These are phyloP conservation scores for Ganoderma sp. DNA, from an alignment of 1,284 basidiomycete species.

Conservation along the genomic window DNA sequence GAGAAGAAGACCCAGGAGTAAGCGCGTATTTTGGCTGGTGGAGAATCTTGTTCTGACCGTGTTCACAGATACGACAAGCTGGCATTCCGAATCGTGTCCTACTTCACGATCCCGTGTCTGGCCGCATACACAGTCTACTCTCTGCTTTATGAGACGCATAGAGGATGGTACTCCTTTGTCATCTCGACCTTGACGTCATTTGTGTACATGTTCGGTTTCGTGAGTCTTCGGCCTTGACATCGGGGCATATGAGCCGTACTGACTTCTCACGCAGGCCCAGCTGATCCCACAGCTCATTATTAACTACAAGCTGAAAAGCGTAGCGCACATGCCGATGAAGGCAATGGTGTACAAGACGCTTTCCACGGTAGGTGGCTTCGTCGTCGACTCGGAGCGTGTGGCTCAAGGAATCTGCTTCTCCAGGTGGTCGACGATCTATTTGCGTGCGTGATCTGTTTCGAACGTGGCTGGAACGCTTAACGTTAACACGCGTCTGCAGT, in stretches of 20 bases:
- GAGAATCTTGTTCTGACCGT: constrained; percentile 25
- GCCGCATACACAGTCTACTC: constrained; percentile 91
- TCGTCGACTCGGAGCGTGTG: neutral
- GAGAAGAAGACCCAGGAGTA: constrained; percentile 98
- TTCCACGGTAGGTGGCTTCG: constrained; percentile 57
- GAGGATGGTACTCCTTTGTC: constrained; percentile 94
- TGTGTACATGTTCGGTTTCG: constrained; percentile 97
- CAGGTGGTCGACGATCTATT: constrained; percentile 89
- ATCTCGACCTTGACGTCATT: constrained; percentile 89
- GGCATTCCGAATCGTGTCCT: constrained; percentile 91
- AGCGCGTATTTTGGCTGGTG: constrained; percentile 37
- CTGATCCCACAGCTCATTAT: constrained; percentile 92
- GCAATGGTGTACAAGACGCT: constrained; percentile 96
- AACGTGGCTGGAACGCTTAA: neutral
- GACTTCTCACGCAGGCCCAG: constrained; percentile 65
- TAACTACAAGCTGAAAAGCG: constrained; percentile 96
- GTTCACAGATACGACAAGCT: constrained; percentile 75
- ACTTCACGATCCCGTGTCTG: constrained; percentile 84
- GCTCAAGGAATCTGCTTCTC: constrained; percentile 6
- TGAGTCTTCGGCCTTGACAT: constrained; percentile 48
- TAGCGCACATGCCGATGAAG: constrained; percentile 95
- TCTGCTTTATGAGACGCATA: constrained; percentile 86
- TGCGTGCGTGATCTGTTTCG: constrained; percentile 57
- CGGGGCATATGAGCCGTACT: neutral
- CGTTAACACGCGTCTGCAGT: constrained; percentile 44